Evolutionary conservation across 169 alveolate species (phyloP).

Genomic region (Condylostoma magnum): DNA sequence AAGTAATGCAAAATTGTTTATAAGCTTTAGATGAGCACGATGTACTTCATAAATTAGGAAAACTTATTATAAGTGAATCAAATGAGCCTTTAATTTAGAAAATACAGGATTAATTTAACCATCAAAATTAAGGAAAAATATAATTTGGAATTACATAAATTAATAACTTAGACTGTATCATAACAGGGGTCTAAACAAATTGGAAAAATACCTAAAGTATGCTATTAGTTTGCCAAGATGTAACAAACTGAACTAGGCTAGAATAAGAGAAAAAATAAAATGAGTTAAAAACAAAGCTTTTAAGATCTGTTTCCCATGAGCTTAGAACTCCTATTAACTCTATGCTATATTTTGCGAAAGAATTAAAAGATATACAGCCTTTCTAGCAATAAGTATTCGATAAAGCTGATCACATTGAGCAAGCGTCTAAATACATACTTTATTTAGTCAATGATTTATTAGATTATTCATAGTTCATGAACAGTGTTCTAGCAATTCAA

Average conservation of each 20-base stretch:
- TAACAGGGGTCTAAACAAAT: neutral
- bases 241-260: neutral
- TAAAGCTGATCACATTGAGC: neutral
- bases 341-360: neutral
- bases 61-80: too few relatives aligned
- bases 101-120: neutral
- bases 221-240: neutral
- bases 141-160: neutral
- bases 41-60: too few relatives aligned
- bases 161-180: neutral
- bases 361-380: neutral
- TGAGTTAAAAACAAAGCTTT: neutral
- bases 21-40: too few relatives aligned
- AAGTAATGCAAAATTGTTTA: too few relatives aligned
- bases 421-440: neutral
- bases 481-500: neutral
- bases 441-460: neutral
- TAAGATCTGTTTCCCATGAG: conserved; percentile 1
- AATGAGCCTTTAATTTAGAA: neutral
- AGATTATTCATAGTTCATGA: neutral
- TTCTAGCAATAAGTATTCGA: neutral
- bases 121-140: neutral
- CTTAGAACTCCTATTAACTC: neutral
- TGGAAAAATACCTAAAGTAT: neutral
- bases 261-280: neutral